Percentiles rank a stretch among this genome's conserved stretches.
Evolutionary conservation across 805 yeast genomes (phyloP).

Genomic region (Monosporozyma servazzii): DNA sequence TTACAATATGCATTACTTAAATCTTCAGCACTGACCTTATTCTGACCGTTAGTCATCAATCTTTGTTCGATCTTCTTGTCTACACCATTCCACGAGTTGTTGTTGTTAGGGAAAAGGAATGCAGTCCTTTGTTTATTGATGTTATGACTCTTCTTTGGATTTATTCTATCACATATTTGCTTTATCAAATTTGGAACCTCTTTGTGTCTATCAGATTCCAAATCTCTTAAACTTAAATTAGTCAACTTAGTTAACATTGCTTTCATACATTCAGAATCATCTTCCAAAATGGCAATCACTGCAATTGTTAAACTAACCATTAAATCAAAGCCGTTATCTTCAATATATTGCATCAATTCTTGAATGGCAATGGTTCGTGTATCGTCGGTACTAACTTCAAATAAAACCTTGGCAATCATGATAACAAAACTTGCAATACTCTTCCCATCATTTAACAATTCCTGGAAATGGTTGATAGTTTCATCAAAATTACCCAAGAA

Average conservation of each 20-base stretch:
- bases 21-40: conserved; percentile 38
- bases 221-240: conserved; percentile 37
- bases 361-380: conserved; percentile 78
- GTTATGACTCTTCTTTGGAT: conserved; percentile 21
- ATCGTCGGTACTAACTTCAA: conserved; percentile 66
- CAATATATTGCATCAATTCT: conserved; percentile 62
- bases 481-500: conserved; percentile 53
- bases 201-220: conserved; percentile 42
- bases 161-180: conserved; percentile 36
- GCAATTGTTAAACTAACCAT: conserved; percentile 67
- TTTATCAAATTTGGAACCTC: conserved; percentile 52
- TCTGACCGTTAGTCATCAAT: conserved; percentile 44
- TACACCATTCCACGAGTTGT: conserved; percentile 59
- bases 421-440: conserved; percentile 61
- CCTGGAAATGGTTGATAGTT: conserved; percentile 58
- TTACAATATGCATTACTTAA: conserved; percentile 45
- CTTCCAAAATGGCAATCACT: conserved; percentile 62
- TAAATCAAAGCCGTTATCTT: conserved; percentile 55
- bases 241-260: conserved; percentile 59
- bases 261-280: conserved; percentile 45
- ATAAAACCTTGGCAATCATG: conserved; percentile 68
- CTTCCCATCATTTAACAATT: conserved; percentile 47
- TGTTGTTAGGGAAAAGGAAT: conserved; percentile 63
- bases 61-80: conserved; percentile 47
- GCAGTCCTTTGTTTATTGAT: conserved; percentile 59